These are phyloP conservation scores for Laetiporus sulphureus DNA, from an alignment of 1,284 basidiomycete species.

Conservation along the genomic window DNA sequence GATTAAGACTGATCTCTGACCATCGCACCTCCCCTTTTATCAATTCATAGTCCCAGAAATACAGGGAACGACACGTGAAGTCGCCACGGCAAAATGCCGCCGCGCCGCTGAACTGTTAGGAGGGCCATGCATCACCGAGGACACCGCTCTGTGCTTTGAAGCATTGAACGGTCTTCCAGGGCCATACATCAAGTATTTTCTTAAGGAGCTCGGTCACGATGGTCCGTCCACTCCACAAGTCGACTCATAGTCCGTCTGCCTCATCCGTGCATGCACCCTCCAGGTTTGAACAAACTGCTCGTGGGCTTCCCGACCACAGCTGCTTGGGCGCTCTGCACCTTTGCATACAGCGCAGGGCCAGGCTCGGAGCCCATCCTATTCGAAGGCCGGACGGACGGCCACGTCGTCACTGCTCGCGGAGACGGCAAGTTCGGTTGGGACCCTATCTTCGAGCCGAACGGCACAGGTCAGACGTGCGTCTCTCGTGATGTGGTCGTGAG, in stretches of 20 bases:
- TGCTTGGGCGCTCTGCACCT: constrained; percentile 92
- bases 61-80: constrained; percentile 89
- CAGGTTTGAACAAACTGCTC: constrained; percentile 83
- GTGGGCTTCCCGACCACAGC: constrained; percentile 76
- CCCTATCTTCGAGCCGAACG: constrained; percentile 79
- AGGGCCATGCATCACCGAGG: constrained; percentile 92
- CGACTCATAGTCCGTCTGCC: no score
- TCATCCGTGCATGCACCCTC: neutral
- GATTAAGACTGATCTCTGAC: no score
- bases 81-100: constrained; percentile 84
- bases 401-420: constrained; percentile 84
- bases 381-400: constrained; percentile 85
- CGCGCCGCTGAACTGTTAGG: constrained; percentile 80
- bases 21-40: no score
- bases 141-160: constrained; percentile 90
- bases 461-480: constrained; percentile 71
- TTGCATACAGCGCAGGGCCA: constrained; percentile 88
- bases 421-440: constrained; percentile 85
- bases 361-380: constrained; percentile 80
- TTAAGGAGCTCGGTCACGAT: constrained; percentile 75
- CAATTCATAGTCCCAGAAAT: constrained; percentile 85
- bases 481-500: neutral
- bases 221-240: no score
- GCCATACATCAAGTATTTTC: constrained; percentile 95
- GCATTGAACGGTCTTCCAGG: constrained; percentile 90